A percentile compares a stretch with the other conserved stretches of the same genome.
Conservation (phyloP, 345 rosid genomes). For the Linum tenue region DNA sequence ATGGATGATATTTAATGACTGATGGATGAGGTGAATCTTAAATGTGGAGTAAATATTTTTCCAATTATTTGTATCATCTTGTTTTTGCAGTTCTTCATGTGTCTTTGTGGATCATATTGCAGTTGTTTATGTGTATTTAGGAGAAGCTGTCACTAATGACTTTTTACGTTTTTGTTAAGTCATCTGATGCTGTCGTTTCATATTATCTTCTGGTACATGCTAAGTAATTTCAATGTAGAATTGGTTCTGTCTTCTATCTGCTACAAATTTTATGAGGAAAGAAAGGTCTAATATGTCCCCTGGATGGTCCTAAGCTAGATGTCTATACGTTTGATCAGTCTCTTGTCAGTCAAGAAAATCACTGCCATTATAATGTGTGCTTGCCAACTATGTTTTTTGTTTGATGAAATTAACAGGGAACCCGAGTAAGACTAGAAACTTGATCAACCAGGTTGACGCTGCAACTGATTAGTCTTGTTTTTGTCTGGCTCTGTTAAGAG, state of each 20-base stretch:
- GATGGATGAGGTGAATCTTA: constrained; percentile 5
- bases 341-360: no score
- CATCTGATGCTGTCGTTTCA: background rate
- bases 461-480: no score
- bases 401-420: no score
- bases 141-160: background rate
- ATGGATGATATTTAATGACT: background rate
- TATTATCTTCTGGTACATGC: background rate
- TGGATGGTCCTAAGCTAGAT: background rate
- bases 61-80: background rate
- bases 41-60: background rate
- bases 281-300: background rate
- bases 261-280: background rate
- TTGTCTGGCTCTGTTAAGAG: no score
- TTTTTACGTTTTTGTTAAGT: background rate
- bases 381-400: no score
- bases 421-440: no score
- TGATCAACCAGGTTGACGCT: no score
- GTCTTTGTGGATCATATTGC: background rate
- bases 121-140: background rate
- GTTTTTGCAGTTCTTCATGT: background rate
- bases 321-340: no score
- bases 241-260: background rate
- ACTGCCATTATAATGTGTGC: no score
- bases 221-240: background rate